Percentiles rank a stretch among this genome's conserved stretches.
Evolutionary conservation across 176 grass and related monocot genomes (phyloP).

Genomic region (Pontederia crassipes): DNA sequence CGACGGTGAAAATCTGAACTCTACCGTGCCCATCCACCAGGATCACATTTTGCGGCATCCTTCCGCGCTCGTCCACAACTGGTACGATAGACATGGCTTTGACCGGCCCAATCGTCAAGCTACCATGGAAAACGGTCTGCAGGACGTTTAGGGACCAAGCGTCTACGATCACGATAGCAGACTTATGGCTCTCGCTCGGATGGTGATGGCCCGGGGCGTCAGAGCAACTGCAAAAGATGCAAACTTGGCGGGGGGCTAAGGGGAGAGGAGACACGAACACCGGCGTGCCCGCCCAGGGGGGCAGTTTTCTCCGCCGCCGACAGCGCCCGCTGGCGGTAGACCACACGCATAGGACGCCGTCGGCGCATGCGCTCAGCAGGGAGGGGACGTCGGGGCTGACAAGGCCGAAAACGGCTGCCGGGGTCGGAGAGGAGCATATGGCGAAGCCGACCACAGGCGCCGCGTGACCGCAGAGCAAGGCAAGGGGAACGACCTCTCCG

Average conservation of each 20-base stretch:
- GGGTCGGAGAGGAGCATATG: constrained; percentile 21
- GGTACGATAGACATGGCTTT: constrained; percentile 27
- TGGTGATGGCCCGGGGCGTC: constrained; percentile 26
- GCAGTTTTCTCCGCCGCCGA: constrained; percentile 62
- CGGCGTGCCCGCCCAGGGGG: constrained; percentile 67
- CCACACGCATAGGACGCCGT: constrained; percentile 69
- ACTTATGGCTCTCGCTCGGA: constrained; percentile 19
- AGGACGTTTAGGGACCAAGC: constrained; percentile 54
- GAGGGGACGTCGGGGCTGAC: constrained; percentile 6
- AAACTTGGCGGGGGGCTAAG: constrained; percentile 27
- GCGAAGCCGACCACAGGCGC: constrained; percentile 33
- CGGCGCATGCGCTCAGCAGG: constrained; percentile 49
- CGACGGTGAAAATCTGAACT: constrained; percentile 31
- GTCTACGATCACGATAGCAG: constrained; percentile 52
- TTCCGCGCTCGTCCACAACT: background rate
- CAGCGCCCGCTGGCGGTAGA: constrained; percentile 39
- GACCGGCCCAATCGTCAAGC: constrained; percentile 34
- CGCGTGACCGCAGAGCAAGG: constrained; percentile 74
- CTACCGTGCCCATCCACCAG: constrained; percentile 54
- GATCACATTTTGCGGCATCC: constrained; percentile 28
- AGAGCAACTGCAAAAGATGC: constrained; percentile 45
- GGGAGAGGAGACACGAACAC: constrained; percentile 38
- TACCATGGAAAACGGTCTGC: constrained; percentile 54
- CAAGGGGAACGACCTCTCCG: constrained; percentile 32
- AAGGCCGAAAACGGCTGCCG: constrained; percentile 1